Conservation (phyloP, 2,329 filamentous ascomycete genomes). For the Dendryphion nanum region DNA sequence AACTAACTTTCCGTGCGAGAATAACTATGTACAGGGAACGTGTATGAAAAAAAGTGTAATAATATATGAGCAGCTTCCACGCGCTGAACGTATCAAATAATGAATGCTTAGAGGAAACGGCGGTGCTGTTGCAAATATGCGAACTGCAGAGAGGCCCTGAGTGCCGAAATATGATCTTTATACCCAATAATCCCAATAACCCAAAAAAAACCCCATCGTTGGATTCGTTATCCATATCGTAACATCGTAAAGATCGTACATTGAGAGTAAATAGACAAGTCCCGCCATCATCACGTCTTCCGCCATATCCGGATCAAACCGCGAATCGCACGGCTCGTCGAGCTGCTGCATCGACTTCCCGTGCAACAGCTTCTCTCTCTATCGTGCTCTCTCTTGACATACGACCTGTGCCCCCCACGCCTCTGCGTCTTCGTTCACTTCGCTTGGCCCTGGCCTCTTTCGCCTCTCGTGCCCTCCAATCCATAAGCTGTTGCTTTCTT, state of each 20-base stretch:
- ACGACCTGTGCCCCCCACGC: conserved; percentile 19
- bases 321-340: conserved; percentile 33
- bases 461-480: conserved; percentile 60
- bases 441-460: conserved; percentile 58
- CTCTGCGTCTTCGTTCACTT: conserved; percentile 49
- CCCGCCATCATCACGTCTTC: not conserved
- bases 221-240: too few relatives aligned
- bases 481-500: conserved; percentile 57
- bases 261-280: not conserved
- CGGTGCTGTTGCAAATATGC: too few relatives aligned
- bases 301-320: conserved; percentile 16
- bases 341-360: conserved; percentile 6
- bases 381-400: conserved; percentile 27
- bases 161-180: too few relatives aligned
- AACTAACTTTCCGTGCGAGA: too few relatives aligned
- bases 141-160: too few relatives aligned
- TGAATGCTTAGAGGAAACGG: too few relatives aligned
- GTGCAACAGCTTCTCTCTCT: conserved; percentile 18
- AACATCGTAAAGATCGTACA: conserved; percentile 11
- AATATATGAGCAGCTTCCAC: conserved; percentile 5
- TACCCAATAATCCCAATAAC: too few relatives aligned
- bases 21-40: conserved; percentile 14
- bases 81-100: not conserved
- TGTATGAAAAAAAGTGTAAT: conserved; percentile 20
- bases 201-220: too few relatives aligned